Conservation (phyloP, 306 rosid species). For the Acacia melanoxylon region DNA sequence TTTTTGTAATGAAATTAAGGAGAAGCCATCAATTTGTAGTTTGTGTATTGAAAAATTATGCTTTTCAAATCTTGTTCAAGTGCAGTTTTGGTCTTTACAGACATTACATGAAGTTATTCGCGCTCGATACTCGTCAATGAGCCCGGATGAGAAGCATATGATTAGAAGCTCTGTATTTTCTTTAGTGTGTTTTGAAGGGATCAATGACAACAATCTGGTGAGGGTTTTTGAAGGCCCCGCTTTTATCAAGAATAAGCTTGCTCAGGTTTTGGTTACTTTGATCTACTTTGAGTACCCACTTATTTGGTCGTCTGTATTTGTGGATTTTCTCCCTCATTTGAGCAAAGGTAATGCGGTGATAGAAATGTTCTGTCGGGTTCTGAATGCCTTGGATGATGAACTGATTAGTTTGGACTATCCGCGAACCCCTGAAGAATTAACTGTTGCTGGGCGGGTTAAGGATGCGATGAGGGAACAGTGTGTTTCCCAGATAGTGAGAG, state of each 20-base stretch:
- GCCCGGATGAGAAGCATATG: slow-evolving; percentile 55
- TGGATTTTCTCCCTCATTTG: slow-evolving; percentile 74
- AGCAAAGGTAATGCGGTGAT: slow-evolving; percentile 74
- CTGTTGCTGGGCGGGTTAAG: slow-evolving; percentile 67
- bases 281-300: slow-evolving; percentile 81
- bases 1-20: slow-evolving; percentile 70
- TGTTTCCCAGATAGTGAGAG: neutral
- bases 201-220: slow-evolving; percentile 53
- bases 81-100: slow-evolving; percentile 95
- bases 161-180: slow-evolving; percentile 78
- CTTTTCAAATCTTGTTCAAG: slow-evolving; percentile 67
- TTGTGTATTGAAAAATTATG: slow-evolving; percentile 75
- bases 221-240: slow-evolving; percentile 81
- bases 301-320: slow-evolving; percentile 81
- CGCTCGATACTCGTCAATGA: slow-evolving; percentile 44
- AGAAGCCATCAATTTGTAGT: slow-evolving; percentile 60
- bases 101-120: slow-evolving; percentile 76
- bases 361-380: slow-evolving; percentile 93
- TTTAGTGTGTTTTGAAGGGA: slow-evolving; percentile 62
- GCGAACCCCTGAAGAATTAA: slow-evolving; percentile 66
- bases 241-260: slow-evolving; percentile 75
- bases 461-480: slow-evolving; percentile 48
- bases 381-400: slow-evolving; percentile 88
- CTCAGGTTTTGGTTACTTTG: slow-evolving; percentile 82
- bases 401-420: slow-evolving; percentile 81